Conservation (phyloP, 257 asterid species). For the Solanum sejunctum region DNA sequence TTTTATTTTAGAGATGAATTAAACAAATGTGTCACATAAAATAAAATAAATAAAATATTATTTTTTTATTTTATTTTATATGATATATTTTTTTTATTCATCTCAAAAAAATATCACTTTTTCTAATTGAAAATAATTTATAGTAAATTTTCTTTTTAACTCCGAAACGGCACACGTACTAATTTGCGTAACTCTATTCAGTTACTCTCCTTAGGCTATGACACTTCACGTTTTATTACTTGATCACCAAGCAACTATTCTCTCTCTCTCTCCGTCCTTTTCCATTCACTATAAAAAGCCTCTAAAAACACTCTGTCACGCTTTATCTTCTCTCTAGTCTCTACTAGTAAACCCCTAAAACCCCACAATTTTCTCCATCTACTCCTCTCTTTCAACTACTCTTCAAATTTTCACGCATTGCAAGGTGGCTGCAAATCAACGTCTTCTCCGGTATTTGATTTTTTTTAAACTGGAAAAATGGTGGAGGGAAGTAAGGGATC, state of each 20-base stretch:
- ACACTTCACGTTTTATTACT: background rate
- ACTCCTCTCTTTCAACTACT: slow-evolving; percentile 4
- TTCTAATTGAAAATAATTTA: no score
- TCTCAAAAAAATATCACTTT: no score
- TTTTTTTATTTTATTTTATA: no score
- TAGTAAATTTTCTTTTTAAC: no score
- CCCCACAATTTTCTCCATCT: background rate
- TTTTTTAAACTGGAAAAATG: slow-evolving; percentile 51
- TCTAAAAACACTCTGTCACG: background rate
- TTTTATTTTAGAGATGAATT: no score
- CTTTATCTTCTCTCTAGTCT: background rate
- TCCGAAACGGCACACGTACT: no score
- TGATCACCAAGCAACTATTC: background rate
- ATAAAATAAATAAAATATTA: no score
- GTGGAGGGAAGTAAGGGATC: slow-evolving; percentile 22
- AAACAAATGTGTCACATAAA: no score
- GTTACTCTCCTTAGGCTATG: background rate
- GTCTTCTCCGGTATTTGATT: background rate
- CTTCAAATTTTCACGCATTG: slow-evolving; percentile 49
- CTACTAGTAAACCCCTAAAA: background rate
- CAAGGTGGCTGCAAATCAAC: background rate
- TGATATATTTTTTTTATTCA: accelerated
- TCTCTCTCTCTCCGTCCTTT: background rate
- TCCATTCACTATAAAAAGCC: background rate
- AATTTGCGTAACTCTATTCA: no score